phyloP scores from a whole-genome alignment of 179 eudicot species.

The Spinacia oleracea region DNA sequence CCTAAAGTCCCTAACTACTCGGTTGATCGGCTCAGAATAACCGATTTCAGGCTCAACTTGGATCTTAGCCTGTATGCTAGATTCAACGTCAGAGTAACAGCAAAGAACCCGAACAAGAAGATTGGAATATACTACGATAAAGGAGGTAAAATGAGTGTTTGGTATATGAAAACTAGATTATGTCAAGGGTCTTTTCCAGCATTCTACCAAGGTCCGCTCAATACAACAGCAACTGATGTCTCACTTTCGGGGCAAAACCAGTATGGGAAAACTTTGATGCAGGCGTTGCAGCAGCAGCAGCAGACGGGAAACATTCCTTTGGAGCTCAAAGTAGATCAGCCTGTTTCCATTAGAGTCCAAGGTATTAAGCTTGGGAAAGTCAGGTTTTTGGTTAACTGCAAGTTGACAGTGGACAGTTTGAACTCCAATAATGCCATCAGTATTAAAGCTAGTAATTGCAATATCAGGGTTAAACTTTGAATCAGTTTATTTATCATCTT shows the following conservation, averaged over 20 bases:
- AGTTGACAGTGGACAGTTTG: conserved; percentile 69
- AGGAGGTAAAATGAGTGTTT: conserved; percentile 73
- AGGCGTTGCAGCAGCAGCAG: conserved; percentile 66
- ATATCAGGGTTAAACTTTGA: conserved; percentile 53
- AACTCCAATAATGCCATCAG: conserved; percentile 51
- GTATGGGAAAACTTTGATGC: conserved; percentile 56
- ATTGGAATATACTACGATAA: conserved; percentile 80
- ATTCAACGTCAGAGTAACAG: conserved; percentile 69
- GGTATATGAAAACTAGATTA: conserved; percentile 63
- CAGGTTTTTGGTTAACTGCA: conserved; percentile 56
- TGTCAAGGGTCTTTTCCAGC: conserved; percentile 64
- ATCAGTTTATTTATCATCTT: not conserved
- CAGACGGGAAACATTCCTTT: conserved; percentile 74
- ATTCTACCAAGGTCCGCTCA: conserved; percentile 73
- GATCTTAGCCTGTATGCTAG: conserved; percentile 72
- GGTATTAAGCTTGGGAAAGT: conserved; percentile 61
- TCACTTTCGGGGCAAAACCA: conserved; percentile 68
- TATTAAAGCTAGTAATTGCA: conserved; percentile 71
- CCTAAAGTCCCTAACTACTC: conserved; percentile 83
- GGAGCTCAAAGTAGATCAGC: conserved; percentile 67
- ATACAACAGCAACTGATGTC: conserved; percentile 46
- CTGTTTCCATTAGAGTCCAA: conserved; percentile 61
- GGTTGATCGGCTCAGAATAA: conserved; percentile 54
- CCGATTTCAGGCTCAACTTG: conserved; percentile 58
- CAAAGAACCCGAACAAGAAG: conserved; percentile 71